Conservation (phyloP, 2,329 filamentous ascomycete species). For the Fusarium penzigii region DNA sequence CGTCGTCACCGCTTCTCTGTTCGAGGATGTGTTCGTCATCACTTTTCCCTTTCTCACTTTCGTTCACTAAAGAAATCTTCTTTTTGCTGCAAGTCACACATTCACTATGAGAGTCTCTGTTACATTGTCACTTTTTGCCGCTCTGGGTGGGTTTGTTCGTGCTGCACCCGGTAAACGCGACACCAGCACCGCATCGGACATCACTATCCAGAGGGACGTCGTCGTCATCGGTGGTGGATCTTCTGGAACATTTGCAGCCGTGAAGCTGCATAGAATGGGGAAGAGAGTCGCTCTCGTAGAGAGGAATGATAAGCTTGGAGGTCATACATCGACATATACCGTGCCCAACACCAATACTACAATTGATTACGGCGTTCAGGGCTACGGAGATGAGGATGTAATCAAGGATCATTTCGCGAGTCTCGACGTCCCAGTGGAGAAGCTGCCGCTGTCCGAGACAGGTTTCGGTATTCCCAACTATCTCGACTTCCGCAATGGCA, state of each 20-base stretch:
- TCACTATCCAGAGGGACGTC: conserved; percentile 12
- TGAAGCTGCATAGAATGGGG: conserved; percentile 19
- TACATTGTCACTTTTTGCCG: conserved; percentile 20
- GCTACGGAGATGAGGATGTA: conserved; percentile 14
- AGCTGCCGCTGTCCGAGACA: conserved; percentile 10
- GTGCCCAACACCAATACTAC: conserved; percentile 15
- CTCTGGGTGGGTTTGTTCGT: conserved; percentile 4
- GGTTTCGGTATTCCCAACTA: conserved; percentile 15
- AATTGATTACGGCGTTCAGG: conserved; percentile 21
- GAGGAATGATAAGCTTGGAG: conserved; percentile 12
- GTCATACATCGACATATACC: conserved; percentile 19
- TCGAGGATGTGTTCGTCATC: background rate
- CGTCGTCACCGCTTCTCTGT: conserved; percentile 11
- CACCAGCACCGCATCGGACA: background rate
- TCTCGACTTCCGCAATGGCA: conserved; percentile 17
- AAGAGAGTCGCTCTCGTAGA: conserved; percentile 18
- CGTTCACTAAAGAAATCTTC: background rate
- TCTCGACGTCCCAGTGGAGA: conserved; percentile 11
- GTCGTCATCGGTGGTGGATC: conserved; percentile 22
- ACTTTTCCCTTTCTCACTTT: background rate
- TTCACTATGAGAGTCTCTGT: conserved; percentile 18
- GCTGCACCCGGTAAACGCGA: conserved; percentile 4
- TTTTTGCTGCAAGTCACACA: conserved; percentile 8
- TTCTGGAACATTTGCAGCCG: conserved; percentile 18
- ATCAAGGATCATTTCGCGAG: conserved; percentile 14